Base-by-base conservation (phyloP, 106 monocot species). In the Alisma plantagoaquatica region DNA sequence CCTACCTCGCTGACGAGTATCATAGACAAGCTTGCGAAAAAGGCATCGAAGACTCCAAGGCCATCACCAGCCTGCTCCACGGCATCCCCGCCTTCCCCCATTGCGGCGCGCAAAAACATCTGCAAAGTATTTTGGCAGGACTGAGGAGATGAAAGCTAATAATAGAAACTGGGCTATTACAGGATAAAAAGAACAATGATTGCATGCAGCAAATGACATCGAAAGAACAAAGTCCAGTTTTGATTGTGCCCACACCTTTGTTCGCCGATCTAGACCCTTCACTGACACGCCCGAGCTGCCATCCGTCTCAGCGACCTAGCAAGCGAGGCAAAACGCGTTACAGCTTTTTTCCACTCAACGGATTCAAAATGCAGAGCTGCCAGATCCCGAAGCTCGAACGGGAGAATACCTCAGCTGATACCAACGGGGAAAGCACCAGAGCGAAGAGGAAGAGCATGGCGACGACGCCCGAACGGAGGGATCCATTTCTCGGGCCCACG, bases 1-100 rank as follows among this genome's bases (percentile, higher is more conserved):
- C n/a, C n/a, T n/a, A 65, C 65, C 65, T 65, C 65, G 10, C 65
- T 65, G 31, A 65, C 65, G 29, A 65, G 42, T 5, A 65, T 65
- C 54, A 65, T 65, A 8, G 65, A 65, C 0, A 65, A 43, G 46
- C 65, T 65, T 14, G 65, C 54, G 27, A 65, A 65, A 2, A 55
- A 46, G 0, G 65, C 65, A 20, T 65, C 65, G 24, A 65, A 65
- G 11, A 65, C 23, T 11, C 65, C 65, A 54, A 54, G 28, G 31
- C 64, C 43, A 23, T 7, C 41, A 3, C 22, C 64, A 43, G 41
- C 28, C 7, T 25, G 23, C 19, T 55, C 54, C 32, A 1, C 4
- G 16, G 30, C 9, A 15, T 3, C 18, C 16, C 45, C 29, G 23
- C 31, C 53, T 29, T 25, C 9, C 2, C 12, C 61, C 20, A 29